Evolutionary conservation across 192 early-diverging fungal genomes (phyloP).

Genomic region (Coemansia sp.): DNA sequence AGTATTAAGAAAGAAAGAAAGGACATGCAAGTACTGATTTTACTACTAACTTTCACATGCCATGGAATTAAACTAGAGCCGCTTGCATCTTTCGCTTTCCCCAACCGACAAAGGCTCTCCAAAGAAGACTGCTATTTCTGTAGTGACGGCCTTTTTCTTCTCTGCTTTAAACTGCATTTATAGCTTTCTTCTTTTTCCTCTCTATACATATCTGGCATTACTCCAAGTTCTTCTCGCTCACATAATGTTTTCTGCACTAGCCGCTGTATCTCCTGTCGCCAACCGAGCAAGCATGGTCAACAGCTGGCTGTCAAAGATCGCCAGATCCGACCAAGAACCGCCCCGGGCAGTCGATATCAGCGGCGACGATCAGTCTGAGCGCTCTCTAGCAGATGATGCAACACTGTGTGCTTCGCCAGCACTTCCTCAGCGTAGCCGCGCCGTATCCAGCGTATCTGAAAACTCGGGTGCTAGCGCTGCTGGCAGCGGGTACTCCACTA

Average conservation of each 20-base stretch:
- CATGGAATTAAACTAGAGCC: background rate
- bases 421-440: slow-evolving; percentile 8
- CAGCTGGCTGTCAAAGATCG: slow-evolving; percentile 6
- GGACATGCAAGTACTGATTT: background rate
- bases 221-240: background rate
- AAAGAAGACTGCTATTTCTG: background rate
- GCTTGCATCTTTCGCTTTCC: background rate
- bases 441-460: slow-evolving; percentile 3
- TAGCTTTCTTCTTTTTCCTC: background rate
- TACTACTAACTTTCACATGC: background rate
- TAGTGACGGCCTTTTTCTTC: background rate
- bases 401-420: slow-evolving; percentile 7
- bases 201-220: background rate
- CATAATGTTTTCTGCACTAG: slow-evolving; percentile 1
- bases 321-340: slow-evolving; percentile 9
- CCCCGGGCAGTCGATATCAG: background rate
- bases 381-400: slow-evolving; percentile 6
- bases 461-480: background rate
- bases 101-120: background rate
- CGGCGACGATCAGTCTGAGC: background rate
- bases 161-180: background rate
- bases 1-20: background rate
- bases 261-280: slow-evolving; percentile 1
- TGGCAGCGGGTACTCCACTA: background rate
- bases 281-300: slow-evolving; percentile 1